phyloP scores from a whole-genome alignment of 768 basidiomycete genomes.

The Mycena latifolia region DNA sequence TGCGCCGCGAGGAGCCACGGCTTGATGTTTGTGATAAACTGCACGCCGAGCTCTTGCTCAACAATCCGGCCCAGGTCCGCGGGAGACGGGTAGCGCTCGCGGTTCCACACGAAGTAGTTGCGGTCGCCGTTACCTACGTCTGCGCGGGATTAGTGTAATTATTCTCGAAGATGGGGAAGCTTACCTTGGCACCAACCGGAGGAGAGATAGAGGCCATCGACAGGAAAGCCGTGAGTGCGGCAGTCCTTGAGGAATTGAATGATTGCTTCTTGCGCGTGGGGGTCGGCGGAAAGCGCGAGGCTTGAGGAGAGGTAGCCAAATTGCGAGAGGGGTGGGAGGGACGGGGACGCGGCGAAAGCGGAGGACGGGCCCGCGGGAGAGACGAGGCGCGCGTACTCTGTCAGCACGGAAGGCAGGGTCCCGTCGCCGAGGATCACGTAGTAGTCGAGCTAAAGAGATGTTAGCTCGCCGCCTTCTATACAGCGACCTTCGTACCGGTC shows the following conservation, averaged over 20 bases:
- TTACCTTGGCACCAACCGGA: constrained; percentile 35
- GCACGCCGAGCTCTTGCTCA: constrained; percentile 35
- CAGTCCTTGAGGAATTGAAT: constrained; percentile 36
- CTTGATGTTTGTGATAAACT: constrained; percentile 36
- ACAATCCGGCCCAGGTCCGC: constrained; percentile 34
- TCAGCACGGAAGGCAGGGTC: constrained; percentile 33
- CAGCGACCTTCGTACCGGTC: constrained; percentile 4
- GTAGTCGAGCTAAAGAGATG: constrained; percentile 23
- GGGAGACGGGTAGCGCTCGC: constrained; percentile 33
- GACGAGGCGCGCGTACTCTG: constrained; percentile 37
- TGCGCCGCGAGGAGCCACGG: constrained; percentile 34
- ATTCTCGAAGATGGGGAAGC: not conserved
- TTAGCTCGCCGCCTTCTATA: too few species aligned
- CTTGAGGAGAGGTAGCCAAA: constrained; percentile 37
- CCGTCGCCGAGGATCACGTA: constrained; percentile 37
- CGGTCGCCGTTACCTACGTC: constrained; percentile 32
- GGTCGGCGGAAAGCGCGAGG: constrained; percentile 32
- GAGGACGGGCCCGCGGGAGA: constrained; percentile 19
- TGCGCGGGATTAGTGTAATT: not conserved
- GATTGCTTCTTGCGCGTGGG: constrained; percentile 34
- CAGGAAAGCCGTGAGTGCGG: constrained; percentile 34
- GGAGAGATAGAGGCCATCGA: constrained; percentile 37
- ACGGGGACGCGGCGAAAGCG: constrained; percentile 32
- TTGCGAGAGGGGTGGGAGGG: constrained; percentile 36
- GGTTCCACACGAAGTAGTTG: constrained; percentile 39